Percentiles rank a stretch among this genome's conserved stretches.
Conservation (phyloP, 2,329 filamentous ascomycete species). For the Trichoderma sp. region DNA sequence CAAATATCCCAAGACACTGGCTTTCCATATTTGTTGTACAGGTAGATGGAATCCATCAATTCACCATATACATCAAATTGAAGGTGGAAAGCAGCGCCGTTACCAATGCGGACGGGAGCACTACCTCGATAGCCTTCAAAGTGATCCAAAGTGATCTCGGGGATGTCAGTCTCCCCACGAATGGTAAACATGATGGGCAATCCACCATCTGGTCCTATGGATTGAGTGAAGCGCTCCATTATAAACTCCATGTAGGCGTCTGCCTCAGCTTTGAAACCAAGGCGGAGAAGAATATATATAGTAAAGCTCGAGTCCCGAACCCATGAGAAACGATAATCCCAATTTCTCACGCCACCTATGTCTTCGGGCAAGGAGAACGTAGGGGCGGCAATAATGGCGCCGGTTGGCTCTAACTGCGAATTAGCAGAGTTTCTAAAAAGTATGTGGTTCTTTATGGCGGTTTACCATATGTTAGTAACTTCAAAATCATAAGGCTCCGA, state of each 20-base stretch:
- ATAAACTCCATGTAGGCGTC: slow-evolving; percentile 79
- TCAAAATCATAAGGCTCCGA: slow-evolving; percentile 70
- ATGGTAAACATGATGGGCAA: slow-evolving; percentile 83
- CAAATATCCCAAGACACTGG: slow-evolving; percentile 75
- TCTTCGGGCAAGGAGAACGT: slow-evolving; percentile 77
- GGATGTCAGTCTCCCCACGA: slow-evolving; percentile 69
- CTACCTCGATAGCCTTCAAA: slow-evolving; percentile 71
- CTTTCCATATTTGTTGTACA: slow-evolving; percentile 78
- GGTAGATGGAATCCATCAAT: slow-evolving; percentile 72
- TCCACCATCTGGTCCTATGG: slow-evolving; percentile 56
- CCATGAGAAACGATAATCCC: slow-evolving; percentile 77
- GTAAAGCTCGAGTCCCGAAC: slow-evolving; percentile 75
- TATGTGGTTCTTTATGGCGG: background rate
- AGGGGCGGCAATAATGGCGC: slow-evolving; percentile 72
- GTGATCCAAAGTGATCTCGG: slow-evolving; percentile 65
- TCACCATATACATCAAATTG: slow-evolving; percentile 81
- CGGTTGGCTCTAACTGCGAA: slow-evolving; percentile 59
- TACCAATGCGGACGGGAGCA: slow-evolving; percentile 71
- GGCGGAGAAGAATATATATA: slow-evolving; percentile 71
- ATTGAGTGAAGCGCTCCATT: slow-evolving; percentile 64
- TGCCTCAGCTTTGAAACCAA: slow-evolving; percentile 73
- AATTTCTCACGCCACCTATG: slow-evolving; percentile 64
- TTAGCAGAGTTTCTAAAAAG: background rate
- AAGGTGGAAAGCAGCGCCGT: slow-evolving; percentile 71
- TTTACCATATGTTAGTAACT: slow-evolving; percentile 65